Conservation (phyloP, 2,329 filamentous ascomycete species). For the Paecilomyces dactylethromorphus region DNA sequence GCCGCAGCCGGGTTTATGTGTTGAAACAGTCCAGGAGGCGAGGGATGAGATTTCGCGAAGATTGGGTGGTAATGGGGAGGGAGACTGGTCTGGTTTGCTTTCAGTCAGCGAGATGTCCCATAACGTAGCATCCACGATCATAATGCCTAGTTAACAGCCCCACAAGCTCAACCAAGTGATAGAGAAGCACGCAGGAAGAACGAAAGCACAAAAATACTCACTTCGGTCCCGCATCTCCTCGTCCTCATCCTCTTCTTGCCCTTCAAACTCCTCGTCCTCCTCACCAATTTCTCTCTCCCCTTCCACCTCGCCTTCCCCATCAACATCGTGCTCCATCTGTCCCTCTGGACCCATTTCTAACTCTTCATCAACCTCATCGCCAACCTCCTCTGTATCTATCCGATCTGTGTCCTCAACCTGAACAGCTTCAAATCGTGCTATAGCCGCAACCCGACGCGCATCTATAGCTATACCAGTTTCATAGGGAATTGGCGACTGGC, state of each 20-base stretch:
- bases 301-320: slow-evolving; percentile 22
- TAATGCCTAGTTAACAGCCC: too few relatives aligned
- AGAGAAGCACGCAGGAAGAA: background rate
- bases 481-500: background rate
- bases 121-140: background rate
- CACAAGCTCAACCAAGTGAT: background rate
- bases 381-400: slow-evolving; percentile 6
- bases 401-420: background rate
- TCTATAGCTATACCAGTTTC: background rate
- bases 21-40: slow-evolving; percentile 60
- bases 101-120: slow-evolving; percentile 1
- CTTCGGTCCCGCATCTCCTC: slow-evolving; percentile 26
- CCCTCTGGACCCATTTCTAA: slow-evolving; percentile 7
- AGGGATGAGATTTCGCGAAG: slow-evolving; percentile 59
- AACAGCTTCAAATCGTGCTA: background rate
- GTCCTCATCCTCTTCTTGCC: slow-evolving; percentile 12
- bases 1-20: slow-evolving; percentile 56
- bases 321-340: slow-evolving; percentile 9
- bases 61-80: slow-evolving; percentile 32
- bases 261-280: slow-evolving; percentile 10
- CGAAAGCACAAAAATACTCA: slow-evolving; percentile 4
- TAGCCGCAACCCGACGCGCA: background rate
- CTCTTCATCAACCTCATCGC: slow-evolving; percentile 5
- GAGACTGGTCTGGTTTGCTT: slow-evolving; percentile 22
- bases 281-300: slow-evolving; percentile 5